A percentile compares a stretch with the other conserved stretches of the same genome.
These are phyloP conservation scores for Achaetomiella virescens DNA, from an alignment of 495 filamentous ascomycete species.

Conservation along the genomic window DNA sequence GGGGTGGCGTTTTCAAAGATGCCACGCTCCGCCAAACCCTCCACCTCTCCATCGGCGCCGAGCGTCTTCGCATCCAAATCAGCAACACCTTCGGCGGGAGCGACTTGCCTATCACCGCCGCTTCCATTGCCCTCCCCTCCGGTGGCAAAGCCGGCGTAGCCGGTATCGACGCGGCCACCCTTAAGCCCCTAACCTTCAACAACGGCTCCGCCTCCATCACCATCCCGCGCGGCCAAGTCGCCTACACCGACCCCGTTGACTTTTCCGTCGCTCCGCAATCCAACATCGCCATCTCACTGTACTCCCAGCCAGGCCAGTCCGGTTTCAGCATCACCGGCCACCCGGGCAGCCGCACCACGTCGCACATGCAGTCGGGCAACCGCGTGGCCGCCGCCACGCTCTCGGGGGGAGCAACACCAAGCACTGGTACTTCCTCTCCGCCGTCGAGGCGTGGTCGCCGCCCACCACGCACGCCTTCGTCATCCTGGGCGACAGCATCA, in stretches of 20 bases:
- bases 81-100: slow-evolving; percentile 62
- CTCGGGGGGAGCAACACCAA: slow-evolving; percentile 39
- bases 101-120: slow-evolving; percentile 55
- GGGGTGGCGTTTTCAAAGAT: slow-evolving; percentile 38
- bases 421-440: slow-evolving; percentile 57
- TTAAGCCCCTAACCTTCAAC: slow-evolving; percentile 53
- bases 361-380: slow-evolving; percentile 53
- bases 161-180: slow-evolving; percentile 44
- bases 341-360: slow-evolving; percentile 61
- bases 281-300: slow-evolving; percentile 54
- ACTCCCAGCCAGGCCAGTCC: slow-evolving; percentile 51
- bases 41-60: slow-evolving; percentile 49
- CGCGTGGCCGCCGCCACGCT: slow-evolving; percentile 42
- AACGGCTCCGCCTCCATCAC: slow-evolving; percentile 43
- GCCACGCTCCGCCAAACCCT: slow-evolving; percentile 64
- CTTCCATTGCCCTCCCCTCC: slow-evolving; percentile 50
- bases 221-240: slow-evolving; percentile 53
- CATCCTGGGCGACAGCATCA: slow-evolving; percentile 70
- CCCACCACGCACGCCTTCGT: slow-evolving; percentile 41
- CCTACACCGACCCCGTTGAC: slow-evolving; percentile 58
- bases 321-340: slow-evolving; percentile 56
- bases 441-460: slow-evolving; percentile 53
- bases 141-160: slow-evolving; percentile 46
- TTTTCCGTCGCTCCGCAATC: slow-evolving; percentile 43
- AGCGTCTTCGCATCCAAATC: slow-evolving; percentile 55